phyloP scores from a whole-genome alignment of 805 yeast species.

The Starmerella asiatica region DNA sequence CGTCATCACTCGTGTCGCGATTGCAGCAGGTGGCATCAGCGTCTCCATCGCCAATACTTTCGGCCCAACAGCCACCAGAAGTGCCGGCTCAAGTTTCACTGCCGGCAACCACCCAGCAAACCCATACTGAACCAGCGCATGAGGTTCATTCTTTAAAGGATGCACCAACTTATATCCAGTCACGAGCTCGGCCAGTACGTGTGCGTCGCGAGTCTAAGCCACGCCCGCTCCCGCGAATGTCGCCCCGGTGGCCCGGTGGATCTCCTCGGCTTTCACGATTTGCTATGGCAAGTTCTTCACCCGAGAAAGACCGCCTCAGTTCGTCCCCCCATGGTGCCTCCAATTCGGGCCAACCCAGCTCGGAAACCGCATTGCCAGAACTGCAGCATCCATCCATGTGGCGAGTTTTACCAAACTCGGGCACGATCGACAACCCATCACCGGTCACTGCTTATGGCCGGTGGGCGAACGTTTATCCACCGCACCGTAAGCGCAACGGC shows the following conservation, averaged over 20 bases:
- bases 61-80: neutral
- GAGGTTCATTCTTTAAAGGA: neutral
- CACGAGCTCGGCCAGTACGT: neutral
- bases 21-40: too few relatives aligned
- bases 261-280: neutral
- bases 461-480: slow-evolving; percentile 87
- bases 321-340: neutral
- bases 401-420: slow-evolving; percentile 65
- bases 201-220: neutral
- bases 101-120: too few relatives aligned
- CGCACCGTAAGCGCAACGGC: slow-evolving; percentile 45
- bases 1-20: neutral
- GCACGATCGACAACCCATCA: slow-evolving; percentile 37
- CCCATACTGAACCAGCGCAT: too few relatives aligned
- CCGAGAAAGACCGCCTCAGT: neutral
- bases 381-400: slow-evolving; percentile 29
- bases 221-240: neutral
- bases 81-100: neutral
- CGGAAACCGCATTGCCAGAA: slow-evolving; percentile 7
- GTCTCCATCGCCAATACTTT: neutral
- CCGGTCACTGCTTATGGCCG: slow-evolving; percentile 56
- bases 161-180: neutral
- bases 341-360: too few relatives aligned
- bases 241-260: neutral
- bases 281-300: neutral